Percentiles rank a stretch among this genome's conserved stretches.
Evolutionary conservation across 164 flowering plant genomes (phyloP).

Genomic region (Buxus sempervirens): DNA sequence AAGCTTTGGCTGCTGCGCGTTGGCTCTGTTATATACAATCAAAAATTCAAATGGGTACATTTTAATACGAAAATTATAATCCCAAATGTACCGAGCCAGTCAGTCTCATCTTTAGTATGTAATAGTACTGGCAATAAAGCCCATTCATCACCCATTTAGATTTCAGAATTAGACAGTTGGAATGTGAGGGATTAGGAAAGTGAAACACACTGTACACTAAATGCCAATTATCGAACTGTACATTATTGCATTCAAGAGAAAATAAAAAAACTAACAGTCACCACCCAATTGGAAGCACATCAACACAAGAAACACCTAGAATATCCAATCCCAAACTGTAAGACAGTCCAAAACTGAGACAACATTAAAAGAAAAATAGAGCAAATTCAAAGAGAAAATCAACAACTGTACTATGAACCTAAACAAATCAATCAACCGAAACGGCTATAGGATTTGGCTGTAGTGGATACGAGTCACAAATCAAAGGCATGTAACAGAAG

Average conservation of each 20-base stretch:
- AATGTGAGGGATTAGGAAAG: not conserved
- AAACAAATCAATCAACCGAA: not conserved
- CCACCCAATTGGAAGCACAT: not conserved
- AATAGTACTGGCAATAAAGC: not conserved
- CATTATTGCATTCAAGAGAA: no score
- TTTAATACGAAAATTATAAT: not conserved
- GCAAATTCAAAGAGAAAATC: not conserved
- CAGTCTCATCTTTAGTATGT: not conserved
- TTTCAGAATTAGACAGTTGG: not conserved
- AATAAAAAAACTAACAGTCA: not conserved
- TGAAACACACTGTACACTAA: not conserved
- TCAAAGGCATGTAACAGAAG: no score
- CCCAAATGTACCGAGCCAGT: not conserved
- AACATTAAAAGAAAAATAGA: not conserved
- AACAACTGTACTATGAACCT: not conserved
- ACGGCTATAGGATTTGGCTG: no score
- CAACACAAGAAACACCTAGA: not conserved
- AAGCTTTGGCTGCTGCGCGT: slow-evolving; percentile 37
- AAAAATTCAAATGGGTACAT: not conserved
- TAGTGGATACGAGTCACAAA: no score
- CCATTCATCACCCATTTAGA: not conserved
- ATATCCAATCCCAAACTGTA: not conserved
- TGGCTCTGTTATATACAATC: slow-evolving; percentile 21
- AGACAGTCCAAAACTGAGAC: not conserved
- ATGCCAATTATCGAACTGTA: not conserved